Base-by-base conservation (phyloP, 305 asterid genomes). In the Fraxinus ornus region DNA sequence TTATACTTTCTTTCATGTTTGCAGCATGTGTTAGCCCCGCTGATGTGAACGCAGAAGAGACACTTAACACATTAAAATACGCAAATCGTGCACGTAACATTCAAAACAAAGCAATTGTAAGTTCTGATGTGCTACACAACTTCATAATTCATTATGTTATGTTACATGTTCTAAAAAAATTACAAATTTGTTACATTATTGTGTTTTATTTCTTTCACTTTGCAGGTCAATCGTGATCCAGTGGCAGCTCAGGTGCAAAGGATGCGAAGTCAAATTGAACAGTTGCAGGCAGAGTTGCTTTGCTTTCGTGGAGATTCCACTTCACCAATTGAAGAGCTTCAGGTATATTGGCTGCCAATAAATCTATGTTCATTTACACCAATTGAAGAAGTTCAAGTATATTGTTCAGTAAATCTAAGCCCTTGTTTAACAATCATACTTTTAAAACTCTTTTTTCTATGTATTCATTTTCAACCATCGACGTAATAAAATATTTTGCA, bases 21-120 rank as follows among this genome's bases (percentile, higher is more conserved):
- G 83, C 86, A 95, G 99, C 99, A 55, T 95, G 99, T 82, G 93
- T 93, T 74, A 95, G 99, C 82, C 99, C 99, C 7, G 99, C 99
- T 33, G 99, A 95, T 81, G 93, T 95, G 10, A 95, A 95, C 88
- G 95, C 99, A 0, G 99, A 95, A 90, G 99, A 95, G 88, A 91
- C 98, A 44, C 89, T 95, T 1, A 95, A 95, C 79, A 95, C 99
- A 24, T 85, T 95, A 84, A 95, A 95, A 83, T 95, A 95, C 81
- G 99, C 99, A 70, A 95, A 95, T 78, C 97, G 99, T 76, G 93
- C 99, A 39, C 93, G 98, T 30, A 95, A 95, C 88, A 95, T 95
- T 89, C 99, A 94, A 75, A 96, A 96, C 81, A 96, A 93, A 89
- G 99, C 99, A 80, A 89, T 96, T 80, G 99, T 96, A 91, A 87